Evolutionary conservation across 257 asterid species (phyloP).

Genomic region (Oldenlandia corymbosa): DNA sequence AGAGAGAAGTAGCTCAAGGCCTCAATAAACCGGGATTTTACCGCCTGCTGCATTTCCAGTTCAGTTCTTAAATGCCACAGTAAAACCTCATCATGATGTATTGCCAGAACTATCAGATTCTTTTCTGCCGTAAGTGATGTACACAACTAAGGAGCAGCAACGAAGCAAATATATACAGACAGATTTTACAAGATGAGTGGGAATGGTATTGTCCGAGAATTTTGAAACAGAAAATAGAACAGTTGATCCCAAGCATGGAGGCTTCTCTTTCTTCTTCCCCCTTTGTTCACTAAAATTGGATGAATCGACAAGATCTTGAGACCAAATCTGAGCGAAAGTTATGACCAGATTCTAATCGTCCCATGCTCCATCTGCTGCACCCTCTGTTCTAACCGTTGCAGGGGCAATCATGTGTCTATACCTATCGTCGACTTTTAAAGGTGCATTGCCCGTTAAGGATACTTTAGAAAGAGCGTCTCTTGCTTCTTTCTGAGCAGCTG

Average conservation of each 20-base stretch:
- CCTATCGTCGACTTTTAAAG: constrained; percentile 69
- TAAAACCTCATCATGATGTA: background rate
- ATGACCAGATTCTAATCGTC: constrained; percentile 41
- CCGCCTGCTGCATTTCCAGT: too few species aligned
- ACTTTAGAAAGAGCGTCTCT: constrained; percentile 41
- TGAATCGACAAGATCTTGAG: too few species aligned
- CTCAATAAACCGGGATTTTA: too few species aligned
- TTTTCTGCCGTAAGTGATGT: background rate
- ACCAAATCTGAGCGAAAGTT: background rate
- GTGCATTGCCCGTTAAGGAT: constrained; percentile 33
- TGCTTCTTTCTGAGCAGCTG: constrained; percentile 65
- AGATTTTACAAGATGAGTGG: background rate
- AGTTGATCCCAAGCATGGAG: background rate
- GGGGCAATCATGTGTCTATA: constrained; percentile 69
- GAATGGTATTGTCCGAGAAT: background rate
- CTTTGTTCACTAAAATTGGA: background rate
- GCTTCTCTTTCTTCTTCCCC: background rate
- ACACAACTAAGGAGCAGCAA: background rate
- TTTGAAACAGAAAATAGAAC: background rate
- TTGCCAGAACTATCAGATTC: background rate
- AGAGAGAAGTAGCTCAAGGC: too few species aligned
- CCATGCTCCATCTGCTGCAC: constrained; percentile 84
- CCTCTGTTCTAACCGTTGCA: constrained; percentile 45
- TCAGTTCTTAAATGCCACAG: background rate
- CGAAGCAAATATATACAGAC: background rate